Evolutionary conservation across 148 eudicot genomes (phyloP).

Genomic region (Rhododendron henanense): DNA sequence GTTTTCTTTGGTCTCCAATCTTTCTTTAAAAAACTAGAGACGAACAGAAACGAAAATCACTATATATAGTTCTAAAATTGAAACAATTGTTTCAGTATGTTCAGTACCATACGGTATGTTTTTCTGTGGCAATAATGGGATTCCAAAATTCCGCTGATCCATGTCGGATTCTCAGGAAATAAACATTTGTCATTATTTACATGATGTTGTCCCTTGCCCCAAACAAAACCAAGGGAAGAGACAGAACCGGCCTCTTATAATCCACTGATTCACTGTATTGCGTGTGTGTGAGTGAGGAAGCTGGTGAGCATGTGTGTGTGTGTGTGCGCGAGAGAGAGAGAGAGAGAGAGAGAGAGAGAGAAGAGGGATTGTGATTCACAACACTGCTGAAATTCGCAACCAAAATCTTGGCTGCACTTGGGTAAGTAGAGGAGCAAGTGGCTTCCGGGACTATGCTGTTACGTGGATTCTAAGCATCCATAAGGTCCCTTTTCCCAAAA

Average conservation of each 20-base stretch:
- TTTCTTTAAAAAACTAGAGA: background rate
- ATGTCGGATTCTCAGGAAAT: background rate
- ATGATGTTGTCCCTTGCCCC: background rate
- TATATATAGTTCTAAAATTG: background rate
- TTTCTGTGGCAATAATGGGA: too few species aligned
- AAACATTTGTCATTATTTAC: background rate
- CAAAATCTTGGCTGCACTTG: background rate
- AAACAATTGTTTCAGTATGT: background rate
- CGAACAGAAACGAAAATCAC: background rate
- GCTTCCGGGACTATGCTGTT: background rate
- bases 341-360: background rate
- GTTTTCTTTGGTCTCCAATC: background rate
- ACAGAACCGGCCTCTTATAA: background rate
- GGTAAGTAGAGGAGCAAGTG: background rate
- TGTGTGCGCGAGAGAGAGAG: background rate
- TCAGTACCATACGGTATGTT: too few species aligned
- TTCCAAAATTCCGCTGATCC: too few species aligned
- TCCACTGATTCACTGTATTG: background rate
- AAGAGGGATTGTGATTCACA: background rate
- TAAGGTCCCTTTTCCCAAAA: background rate
- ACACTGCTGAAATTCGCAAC: background rate
- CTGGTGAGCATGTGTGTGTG: background rate
- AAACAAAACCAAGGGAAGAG: background rate
- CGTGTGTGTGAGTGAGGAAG: background rate
- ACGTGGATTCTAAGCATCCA: background rate